phyloP scores from a whole-genome alignment of 2,329 filamentous ascomycete species.

The Albophoma yamanashiensis region DNA sequence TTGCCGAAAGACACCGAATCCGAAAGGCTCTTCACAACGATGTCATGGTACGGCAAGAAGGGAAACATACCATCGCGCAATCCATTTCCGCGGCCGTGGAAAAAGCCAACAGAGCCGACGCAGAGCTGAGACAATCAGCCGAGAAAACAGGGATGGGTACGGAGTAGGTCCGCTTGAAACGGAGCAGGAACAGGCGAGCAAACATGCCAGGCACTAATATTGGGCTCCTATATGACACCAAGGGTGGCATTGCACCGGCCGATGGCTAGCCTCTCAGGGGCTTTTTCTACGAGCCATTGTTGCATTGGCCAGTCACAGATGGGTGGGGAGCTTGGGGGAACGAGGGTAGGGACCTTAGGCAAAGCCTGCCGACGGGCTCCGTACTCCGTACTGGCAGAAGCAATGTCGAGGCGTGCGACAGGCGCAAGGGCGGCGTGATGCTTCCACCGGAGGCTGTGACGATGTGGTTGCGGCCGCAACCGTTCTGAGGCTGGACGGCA shows the following conservation, averaged over 20 bases:
- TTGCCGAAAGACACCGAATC: conserved; percentile 32
- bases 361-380: background rate
- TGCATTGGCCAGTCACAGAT: background rate
- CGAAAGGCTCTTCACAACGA: conserved; percentile 46
- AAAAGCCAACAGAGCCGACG: conserved; percentile 1
- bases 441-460: conserved; percentile 3
- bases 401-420: conserved; percentile 4
- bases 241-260: background rate
- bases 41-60: conserved; percentile 34
- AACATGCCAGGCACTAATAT: background rate
- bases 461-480: conserved; percentile 2
- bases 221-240: background rate
- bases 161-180: background rate
- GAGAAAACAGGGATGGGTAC: background rate
- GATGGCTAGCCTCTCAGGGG: background rate
- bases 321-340: conserved; percentile 1
- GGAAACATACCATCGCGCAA: conserved; percentile 31
- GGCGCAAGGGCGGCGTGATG: background rate
- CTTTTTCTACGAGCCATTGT: background rate
- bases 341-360: background rate
- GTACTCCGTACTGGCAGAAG: background rate
- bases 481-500: background rate
- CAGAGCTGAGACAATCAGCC: background rate
- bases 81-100: conserved; percentile 22
- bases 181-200: background rate